A percentile compares a stretch with the other conserved stretches of the same genome.
Evolutionary conservation across 1,139 yeast species (phyloP).

Genomic region (Debaryomyces subglobosus): DNA sequence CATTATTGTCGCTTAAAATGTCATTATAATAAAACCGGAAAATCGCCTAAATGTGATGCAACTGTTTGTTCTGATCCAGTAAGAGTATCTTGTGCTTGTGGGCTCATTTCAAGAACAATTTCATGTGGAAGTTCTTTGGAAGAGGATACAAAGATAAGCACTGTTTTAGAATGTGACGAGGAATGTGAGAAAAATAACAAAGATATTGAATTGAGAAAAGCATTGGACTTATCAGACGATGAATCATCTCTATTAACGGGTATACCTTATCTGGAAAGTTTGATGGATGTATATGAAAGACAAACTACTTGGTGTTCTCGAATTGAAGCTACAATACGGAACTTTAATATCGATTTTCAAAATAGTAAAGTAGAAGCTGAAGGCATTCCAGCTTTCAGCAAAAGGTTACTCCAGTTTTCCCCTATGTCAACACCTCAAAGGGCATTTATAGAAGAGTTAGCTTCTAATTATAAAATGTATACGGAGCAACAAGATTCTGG

Average conservation of each 20-base stretch:
- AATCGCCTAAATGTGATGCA: constrained; percentile 40
- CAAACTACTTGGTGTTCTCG: constrained; percentile 68
- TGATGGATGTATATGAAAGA: constrained; percentile 45
- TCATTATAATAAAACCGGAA: constrained; percentile 54
- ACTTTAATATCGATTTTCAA: constrained; percentile 45
- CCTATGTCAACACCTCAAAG: constrained; percentile 76
- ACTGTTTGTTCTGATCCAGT: constrained; percentile 52
- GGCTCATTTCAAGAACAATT: constrained; percentile 47
- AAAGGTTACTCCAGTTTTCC: constrained; percentile 57
- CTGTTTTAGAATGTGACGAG: constrained; percentile 61
- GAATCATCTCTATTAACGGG: constrained; percentile 15
- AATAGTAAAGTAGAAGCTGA: constrained; percentile 21
- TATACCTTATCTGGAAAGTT: constrained; percentile 46
- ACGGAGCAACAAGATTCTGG: constrained; percentile 79
- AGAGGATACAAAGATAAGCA: constrained; percentile 31
- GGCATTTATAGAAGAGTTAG: constrained; percentile 68
- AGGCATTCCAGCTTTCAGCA: constrained; percentile 6
- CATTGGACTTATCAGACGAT: constrained; percentile 49
- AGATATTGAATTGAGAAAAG: constrained; percentile 63
- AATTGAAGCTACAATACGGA: constrained; percentile 56
- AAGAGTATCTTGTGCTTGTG: constrained; percentile 63
- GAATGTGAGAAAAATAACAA: constrained; percentile 67
- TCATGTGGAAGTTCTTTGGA: constrained; percentile 56
- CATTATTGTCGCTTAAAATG: constrained; percentile 67
- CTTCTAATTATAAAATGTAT: constrained; percentile 59